These are phyloP conservation scores for Ganoderma leucocontextum DNA, from an alignment of 1,284 basidiomycete genomes.

Conservation along the genomic window DNA sequence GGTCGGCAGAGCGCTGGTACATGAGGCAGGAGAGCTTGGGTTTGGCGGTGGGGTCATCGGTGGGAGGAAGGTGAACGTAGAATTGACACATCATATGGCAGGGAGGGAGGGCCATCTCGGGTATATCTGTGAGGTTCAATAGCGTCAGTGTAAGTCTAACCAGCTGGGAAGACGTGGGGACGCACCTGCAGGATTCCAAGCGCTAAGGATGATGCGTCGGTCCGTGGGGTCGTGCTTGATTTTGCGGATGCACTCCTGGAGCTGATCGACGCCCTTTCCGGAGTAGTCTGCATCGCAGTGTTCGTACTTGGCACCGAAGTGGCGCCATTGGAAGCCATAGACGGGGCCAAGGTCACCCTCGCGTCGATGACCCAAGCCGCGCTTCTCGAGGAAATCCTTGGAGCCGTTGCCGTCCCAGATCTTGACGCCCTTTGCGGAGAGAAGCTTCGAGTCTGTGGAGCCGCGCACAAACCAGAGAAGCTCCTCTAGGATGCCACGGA, in stretches of 20 bases:
- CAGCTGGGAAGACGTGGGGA: background rate
- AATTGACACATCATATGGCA: conserved; percentile 99
- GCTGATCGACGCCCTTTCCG: conserved; percentile 94
- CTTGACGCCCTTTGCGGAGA: conserved; percentile 88
- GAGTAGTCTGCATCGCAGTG: conserved; percentile 87
- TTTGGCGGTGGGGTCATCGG: conserved; percentile 55
- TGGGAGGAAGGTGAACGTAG: conserved; percentile 88
- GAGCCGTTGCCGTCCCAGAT: conserved; percentile 99
- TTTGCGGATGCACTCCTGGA: conserved; percentile 88
- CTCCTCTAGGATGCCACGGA: conserved; percentile 93
- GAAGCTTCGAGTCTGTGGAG: conserved; percentile 81
- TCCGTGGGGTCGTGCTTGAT: conserved; percentile 96
- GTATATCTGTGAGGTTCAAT: conserved; percentile 69
- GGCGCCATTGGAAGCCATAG: conserved; percentile 99
- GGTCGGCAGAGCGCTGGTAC: conserved; percentile 97
- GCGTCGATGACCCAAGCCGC: conserved; percentile 85
- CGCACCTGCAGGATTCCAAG: conserved; percentile 97
- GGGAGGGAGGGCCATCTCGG: conserved; percentile 94
- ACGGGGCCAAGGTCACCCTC: conserved; percentile 97
- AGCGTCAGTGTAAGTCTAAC: background rate
- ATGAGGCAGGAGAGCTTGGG: conserved; percentile 93
- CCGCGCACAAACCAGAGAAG: conserved; percentile 96
- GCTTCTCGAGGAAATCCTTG: conserved; percentile 84
- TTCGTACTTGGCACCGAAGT: conserved; percentile 92
- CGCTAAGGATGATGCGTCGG: conserved; percentile 93